Percentiles rank a stretch among this genome's conserved stretches.
These are phyloP conservation scores for Hypoxylon sp. DNA, from an alignment of 2,329 filamentous ascomycete species.

Conservation along the genomic window DNA sequence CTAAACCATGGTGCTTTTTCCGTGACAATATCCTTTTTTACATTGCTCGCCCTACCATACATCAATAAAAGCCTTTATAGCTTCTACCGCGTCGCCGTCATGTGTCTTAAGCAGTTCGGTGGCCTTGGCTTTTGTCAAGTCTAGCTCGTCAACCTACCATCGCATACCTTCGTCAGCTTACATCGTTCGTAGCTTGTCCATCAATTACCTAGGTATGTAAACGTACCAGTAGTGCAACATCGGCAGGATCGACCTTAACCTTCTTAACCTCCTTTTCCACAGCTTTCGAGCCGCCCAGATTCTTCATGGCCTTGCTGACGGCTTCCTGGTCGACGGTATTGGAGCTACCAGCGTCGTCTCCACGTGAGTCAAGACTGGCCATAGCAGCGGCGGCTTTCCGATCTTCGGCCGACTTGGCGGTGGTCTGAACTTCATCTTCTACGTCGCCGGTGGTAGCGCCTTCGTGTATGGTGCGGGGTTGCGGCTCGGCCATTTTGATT, in stretches of 20 bases:
- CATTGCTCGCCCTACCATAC: constrained; percentile 23
- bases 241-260: constrained; percentile 79
- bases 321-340: constrained; percentile 76
- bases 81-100: constrained; percentile 76
- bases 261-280: constrained; percentile 64
- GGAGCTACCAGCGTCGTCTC: constrained; percentile 58
- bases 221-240: constrained; percentile 76
- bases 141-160: constrained; percentile 74
- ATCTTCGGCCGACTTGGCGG: constrained; percentile 77
- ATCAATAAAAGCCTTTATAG: constrained; percentile 69
- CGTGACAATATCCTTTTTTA: constrained; percentile 4
- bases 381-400: constrained; percentile 81
- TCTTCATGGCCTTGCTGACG: constrained; percentile 77
- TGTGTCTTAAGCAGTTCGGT: constrained; percentile 79
- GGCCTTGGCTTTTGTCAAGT: constrained; percentile 76
- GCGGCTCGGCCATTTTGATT: constrained; percentile 68
- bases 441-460: constrained; percentile 70
- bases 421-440: constrained; percentile 64
- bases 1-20: constrained; percentile 24
- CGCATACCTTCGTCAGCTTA: constrained; percentile 6
- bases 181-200: no score
- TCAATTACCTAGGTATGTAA: not conserved
- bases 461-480: constrained; percentile 68
- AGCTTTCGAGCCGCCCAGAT: constrained; percentile 58
- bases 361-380: constrained; percentile 72